Evolutionary conservation across 805 yeast genomes (phyloP).

Genomic region (Starmerella ratchasimensis): DNA sequence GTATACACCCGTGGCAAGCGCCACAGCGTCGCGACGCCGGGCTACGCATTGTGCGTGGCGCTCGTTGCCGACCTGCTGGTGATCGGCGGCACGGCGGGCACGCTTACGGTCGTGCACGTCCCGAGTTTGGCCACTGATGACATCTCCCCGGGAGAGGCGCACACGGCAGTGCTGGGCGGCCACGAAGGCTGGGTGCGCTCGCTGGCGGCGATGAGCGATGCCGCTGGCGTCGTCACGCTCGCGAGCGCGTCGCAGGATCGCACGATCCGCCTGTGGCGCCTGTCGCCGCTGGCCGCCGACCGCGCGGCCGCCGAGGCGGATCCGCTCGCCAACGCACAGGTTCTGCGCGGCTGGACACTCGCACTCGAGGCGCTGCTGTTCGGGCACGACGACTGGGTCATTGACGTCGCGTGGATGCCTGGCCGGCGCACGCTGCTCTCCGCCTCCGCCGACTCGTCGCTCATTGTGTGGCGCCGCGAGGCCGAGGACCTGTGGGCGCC

Average conservation of each 20-base stretch:
- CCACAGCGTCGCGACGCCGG: constrained; percentile 10
- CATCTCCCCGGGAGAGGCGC: no score
- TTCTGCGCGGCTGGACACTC: constrained; percentile 35
- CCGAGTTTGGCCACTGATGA: no score
- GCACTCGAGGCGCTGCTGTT: constrained; percentile 83
- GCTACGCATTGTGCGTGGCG: constrained; percentile 23
- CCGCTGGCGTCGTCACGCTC: constrained; percentile 38
- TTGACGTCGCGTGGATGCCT: constrained; percentile 73
- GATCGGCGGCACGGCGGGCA: constrained; percentile 28
- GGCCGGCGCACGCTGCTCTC: constrained; percentile 50
- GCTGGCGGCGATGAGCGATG: constrained; percentile 43
- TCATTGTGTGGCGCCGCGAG: constrained; percentile 67
- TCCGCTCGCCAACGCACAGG: constrained; percentile 38
- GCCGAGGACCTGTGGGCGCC: constrained; percentile 61
- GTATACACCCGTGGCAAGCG: constrained; percentile 36
- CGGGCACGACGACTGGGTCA: constrained; percentile 99
- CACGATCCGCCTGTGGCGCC: constrained; percentile 80
- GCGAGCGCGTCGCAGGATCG: constrained; percentile 92
- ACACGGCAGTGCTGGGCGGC: constrained; percentile 41
- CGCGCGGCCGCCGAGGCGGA: constrained; percentile 53
- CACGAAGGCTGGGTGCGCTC: constrained; percentile 95
- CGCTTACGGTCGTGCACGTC: constrained; percentile 36
- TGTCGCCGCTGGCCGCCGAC: constrained; percentile 21
- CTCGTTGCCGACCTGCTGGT: constrained; percentile 20
- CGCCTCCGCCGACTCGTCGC: constrained; percentile 82